phyloP scores from a whole-genome alignment of 768 basidiomycete genomes.

The Lenzites betulinus region DNA sequence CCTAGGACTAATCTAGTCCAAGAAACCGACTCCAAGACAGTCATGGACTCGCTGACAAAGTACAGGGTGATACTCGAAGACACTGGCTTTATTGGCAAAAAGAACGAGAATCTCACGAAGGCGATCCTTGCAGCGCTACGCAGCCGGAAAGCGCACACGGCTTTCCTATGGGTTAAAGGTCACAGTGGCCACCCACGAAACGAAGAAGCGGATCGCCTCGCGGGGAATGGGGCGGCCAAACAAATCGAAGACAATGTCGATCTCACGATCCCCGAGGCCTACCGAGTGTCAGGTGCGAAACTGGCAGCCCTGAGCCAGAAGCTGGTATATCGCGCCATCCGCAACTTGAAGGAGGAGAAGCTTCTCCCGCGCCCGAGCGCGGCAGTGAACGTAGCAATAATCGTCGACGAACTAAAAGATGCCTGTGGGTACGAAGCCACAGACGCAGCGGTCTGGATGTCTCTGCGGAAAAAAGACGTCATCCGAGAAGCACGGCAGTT shows the following conservation, averaged over 20 bases:
- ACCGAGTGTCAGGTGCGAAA: neutral
- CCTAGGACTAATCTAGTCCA: too few species aligned
- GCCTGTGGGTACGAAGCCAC: neutral
- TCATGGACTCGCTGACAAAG: neutral
- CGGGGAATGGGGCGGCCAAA: neutral
- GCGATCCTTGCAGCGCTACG: neutral
- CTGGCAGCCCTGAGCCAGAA: neutral
- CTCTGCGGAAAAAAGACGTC: neutral
- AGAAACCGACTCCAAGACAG: neutral
- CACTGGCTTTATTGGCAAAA: neutral
- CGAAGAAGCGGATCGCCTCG: neutral
- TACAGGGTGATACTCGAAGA: neutral
- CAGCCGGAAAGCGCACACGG: neutral
- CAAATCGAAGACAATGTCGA: neutral
- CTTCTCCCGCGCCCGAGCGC: neutral
- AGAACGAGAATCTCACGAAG: neutral
- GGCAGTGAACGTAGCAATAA: neutral
- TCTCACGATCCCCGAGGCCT: neutral
- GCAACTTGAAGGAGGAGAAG: neutral
- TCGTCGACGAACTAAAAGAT: neutral
- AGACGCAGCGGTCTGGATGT: neutral
- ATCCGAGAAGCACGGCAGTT: neutral
- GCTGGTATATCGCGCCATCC: neutral
- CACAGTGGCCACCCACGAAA: neutral
- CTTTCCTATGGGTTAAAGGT: neutral